Evolutionary conservation across 345 rosid species (phyloP).

Genomic region (Acer yangbiense): DNA sequence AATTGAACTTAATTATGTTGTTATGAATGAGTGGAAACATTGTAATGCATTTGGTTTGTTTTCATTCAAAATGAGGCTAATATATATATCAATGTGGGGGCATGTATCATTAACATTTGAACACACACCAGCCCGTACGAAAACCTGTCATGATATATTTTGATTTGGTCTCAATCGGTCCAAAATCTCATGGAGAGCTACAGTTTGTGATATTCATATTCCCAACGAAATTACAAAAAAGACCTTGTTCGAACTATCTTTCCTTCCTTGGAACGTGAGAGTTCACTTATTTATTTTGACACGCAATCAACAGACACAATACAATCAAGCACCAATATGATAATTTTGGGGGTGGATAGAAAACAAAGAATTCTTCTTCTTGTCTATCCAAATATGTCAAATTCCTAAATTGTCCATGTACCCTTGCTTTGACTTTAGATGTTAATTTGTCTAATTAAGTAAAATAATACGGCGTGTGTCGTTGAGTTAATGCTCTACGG

Average conservation of each 20-base stretch:
- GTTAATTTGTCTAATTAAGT: background rate
- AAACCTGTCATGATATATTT: background rate
- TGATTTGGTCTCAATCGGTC: background rate
- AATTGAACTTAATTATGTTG: background rate
- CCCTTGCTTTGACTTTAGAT: background rate
- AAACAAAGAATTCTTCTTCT: background rate
- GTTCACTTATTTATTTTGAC: background rate
- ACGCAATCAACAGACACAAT: background rate
- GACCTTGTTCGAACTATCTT: background rate
- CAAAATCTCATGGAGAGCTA: background rate
- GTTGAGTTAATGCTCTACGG: background rate
- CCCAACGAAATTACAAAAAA: background rate
- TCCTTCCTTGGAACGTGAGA: too few relatives aligned
- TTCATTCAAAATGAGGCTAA: background rate
- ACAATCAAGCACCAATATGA: background rate
- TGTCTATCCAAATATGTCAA: conserved; percentile 24
- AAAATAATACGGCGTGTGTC: background rate
- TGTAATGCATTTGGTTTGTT: background rate
- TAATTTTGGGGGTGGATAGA: background rate
- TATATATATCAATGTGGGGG: background rate
- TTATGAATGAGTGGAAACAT: background rate
- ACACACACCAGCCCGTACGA: background rate
- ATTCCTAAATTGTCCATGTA: background rate
- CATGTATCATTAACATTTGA: background rate
- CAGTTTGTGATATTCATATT: background rate